Base-by-base conservation (phyloP, 2,329 filamentous ascomycete genomes). In the Ophiostoma novo-ulmi region DNA sequence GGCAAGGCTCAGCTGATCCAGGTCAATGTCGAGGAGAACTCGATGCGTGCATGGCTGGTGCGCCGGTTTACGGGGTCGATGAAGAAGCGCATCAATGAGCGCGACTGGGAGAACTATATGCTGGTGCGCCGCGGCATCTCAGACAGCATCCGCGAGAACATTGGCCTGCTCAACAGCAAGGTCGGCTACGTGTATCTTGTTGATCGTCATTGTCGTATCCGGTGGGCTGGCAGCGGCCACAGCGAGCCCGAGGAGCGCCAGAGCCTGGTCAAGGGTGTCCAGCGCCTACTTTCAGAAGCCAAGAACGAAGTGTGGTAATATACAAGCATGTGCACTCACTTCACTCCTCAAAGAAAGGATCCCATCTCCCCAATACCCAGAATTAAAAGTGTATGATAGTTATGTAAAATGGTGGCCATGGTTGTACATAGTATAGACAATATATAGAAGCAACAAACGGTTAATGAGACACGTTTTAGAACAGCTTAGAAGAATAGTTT, bases 121-220 rank as follows among this genome's bases (percentile, higher is more conserved):
- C 76, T 90, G 41, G 85, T 91, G 26, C 81, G 81, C 69, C 83
- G 80, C 72, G 87, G 86, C 55, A 77, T 90, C 69, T 85, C 85
- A 0, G 85, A 88, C 69, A 83, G 88, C 70, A 86, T 90, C 70
- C 83, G 85, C 69, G 88, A 90, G 78, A 82, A 81, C 55, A 87
- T 91, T 73, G 89, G 88, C 13, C 75, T 97, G 78, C 82, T 97
- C 77, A 99, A 99, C 80, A 89, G 88, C 75, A 96, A 94, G 80
- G 94, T 97, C 44, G 94, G 94, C 52, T 98, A 97, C 81, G 90
- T 94, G 5, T 99, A 97, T 80, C 84, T 99, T 67, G 84, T 99
- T 71, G 95, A 99, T 78, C 84, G 89, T 73, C 85, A 94, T 74
- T 97, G 93, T 79, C 91, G 89, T 80, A 96, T 99, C 75, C 87